A percentile compares a stretch with the other conserved stretches of the same genome.
phyloP scores from a whole-genome alignment of 805 yeast genomes.

The Candida glaebosa region DNA sequence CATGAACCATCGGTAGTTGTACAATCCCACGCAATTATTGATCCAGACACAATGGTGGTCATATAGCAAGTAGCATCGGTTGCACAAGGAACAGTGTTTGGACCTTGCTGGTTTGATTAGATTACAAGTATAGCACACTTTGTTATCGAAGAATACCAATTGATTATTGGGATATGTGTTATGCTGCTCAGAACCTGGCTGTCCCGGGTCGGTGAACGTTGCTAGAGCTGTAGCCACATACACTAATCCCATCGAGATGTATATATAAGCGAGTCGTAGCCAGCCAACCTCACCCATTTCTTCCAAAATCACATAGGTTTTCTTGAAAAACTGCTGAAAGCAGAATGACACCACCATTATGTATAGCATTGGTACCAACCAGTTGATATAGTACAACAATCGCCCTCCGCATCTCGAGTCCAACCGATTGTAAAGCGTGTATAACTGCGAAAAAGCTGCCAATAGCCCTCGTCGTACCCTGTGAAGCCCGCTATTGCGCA shows the following conservation, averaged over 20 bases:
- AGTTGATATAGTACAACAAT: conserved; percentile 24
- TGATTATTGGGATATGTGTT: conserved; percentile 41
- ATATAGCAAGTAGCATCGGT: conserved; percentile 43
- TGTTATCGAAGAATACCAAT: conserved; percentile 48
- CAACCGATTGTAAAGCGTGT: conserved; percentile 4
- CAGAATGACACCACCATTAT: conserved; percentile 31
- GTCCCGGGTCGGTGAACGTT: conserved; percentile 44
- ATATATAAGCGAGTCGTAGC: conserved; percentile 19
- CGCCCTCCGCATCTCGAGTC: conserved; percentile 7
- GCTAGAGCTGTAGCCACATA: conserved; percentile 36
- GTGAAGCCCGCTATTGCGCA: conserved; percentile 33
- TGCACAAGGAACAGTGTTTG: conserved; percentile 63
- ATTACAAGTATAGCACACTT: conserved; percentile 47
- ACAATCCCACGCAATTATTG: conserved; percentile 70
- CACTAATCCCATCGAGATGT: conserved; percentile 27
- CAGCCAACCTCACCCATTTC: conserved; percentile 11
- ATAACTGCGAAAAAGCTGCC: background rate
- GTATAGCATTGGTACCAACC: conserved; percentile 46
- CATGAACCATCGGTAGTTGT: conserved; percentile 61
- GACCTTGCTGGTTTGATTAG: conserved; percentile 55
- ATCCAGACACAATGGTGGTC: conserved; percentile 69
- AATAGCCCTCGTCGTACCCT: conserved; percentile 11
- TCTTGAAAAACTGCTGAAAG: conserved; percentile 27
- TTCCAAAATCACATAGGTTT: conserved; percentile 18
- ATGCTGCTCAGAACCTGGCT: conserved; percentile 8